phyloP scores from a whole-genome alignment of 441 rosid genomes.

The Gossypium aridum region DNA sequence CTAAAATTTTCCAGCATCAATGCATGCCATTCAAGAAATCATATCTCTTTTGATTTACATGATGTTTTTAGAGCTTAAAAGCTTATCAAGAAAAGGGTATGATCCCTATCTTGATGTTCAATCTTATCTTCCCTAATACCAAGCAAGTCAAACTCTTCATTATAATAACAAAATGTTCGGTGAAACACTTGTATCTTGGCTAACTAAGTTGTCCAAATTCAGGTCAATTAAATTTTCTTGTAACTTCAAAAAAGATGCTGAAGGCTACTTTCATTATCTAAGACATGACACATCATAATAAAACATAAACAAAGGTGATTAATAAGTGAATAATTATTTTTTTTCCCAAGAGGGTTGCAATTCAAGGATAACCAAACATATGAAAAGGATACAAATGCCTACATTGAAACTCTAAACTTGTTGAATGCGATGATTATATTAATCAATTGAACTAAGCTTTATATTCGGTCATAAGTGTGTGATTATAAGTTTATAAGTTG shows the following conservation, averaged over 20 bases:
- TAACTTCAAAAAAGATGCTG: not conserved
- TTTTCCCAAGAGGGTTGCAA: not conserved
- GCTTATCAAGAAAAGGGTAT: constrained; percentile 37
- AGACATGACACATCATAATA: not conserved
- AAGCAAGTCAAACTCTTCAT: not conserved
- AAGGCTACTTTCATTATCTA: not conserved
- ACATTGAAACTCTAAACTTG: not conserved
- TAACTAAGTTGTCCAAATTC: not conserved
- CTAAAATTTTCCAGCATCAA: constrained; percentile 25
- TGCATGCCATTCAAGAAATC: constrained; percentile 39
- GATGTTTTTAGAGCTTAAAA: constrained; percentile 31
- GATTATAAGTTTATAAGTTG: not conserved
- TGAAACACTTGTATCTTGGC: not conserved
- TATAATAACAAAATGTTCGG: not conserved
- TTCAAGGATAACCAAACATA: not conserved
- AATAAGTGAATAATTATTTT: not conserved
- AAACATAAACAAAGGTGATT: not conserved
- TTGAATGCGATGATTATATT: not conserved
- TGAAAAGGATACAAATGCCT: not conserved
- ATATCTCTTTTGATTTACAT: constrained; percentile 41
- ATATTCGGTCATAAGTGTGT: not conserved
- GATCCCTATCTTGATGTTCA: constrained; percentile 31
- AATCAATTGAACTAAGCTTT: not conserved
- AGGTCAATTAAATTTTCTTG: not conserved
- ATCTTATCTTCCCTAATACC: constrained; percentile 13